phyloP scores from a whole-genome alignment of 2,329 filamentous ascomycete genomes.

The Colletotrichum sp. region DNA sequence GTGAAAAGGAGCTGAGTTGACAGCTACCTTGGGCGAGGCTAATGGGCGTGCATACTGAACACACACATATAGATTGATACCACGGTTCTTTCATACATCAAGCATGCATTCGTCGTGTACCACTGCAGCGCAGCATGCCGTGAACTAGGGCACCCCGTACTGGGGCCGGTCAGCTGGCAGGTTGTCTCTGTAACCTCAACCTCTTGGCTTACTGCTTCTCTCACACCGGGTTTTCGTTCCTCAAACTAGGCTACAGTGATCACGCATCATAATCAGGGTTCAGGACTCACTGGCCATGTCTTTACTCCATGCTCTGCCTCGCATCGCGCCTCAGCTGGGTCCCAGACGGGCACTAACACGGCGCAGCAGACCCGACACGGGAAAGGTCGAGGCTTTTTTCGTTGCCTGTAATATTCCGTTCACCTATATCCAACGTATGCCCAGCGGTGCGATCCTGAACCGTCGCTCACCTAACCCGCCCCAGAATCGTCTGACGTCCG shows the following conservation, averaged over 20 bases:
- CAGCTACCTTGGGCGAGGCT: not conserved
- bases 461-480: not conserved
- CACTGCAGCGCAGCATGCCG: not conserved
- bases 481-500: not conserved
- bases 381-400: not conserved
- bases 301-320: not conserved
- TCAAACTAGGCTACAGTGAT: not conserved
- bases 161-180: not conserved
- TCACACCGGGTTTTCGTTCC: not conserved
- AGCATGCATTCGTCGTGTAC: not conserved
- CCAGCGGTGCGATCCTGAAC: not conserved
- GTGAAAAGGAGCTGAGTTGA: not conserved
- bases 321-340: not conserved
- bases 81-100: not conserved
- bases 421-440: not conserved
- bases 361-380: not conserved
- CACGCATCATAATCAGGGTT: not conserved
- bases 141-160: not conserved
- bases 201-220: not conserved
- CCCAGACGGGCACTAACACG: not conserved
- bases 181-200: not conserved
- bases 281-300: not conserved
- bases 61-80: slow-evolving; percentile 15
- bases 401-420: not conserved
- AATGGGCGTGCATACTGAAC: not conserved